Percentiles rank a stretch among this genome's conserved stretches.
Evolutionary conservation across 2,329 filamentous ascomycete genomes (phyloP).

Genomic region (Beauveria scarabaeidicola): DNA sequence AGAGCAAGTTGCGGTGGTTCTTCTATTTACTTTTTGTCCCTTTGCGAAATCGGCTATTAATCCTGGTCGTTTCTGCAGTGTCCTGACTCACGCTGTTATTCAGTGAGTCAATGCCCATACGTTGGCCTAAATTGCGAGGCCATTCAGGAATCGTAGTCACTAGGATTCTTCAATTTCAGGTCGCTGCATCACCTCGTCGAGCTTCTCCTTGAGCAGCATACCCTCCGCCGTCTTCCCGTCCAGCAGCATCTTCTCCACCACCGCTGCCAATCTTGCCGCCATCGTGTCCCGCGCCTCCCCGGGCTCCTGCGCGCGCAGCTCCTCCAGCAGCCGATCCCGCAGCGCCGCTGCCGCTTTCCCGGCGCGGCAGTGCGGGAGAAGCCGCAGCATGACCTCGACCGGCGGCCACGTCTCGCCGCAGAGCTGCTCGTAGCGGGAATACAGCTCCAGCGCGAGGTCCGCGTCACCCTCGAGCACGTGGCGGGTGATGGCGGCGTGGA

Average conservation of each 20-base stretch:
- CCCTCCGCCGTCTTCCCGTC: neutral
- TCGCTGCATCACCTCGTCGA: neutral
- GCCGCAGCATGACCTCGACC: conserved; percentile 1
- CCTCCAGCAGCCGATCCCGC: neutral
- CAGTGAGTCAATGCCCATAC: too few species aligned
- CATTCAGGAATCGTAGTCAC: neutral
- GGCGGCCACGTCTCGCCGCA: neutral
- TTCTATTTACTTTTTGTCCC: neutral
- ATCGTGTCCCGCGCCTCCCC: neutral
- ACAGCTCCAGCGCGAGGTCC: neutral
- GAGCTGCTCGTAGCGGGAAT: neutral
- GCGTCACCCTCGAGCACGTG: neutral
- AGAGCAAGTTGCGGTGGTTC: neutral
- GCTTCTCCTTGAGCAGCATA: neutral
- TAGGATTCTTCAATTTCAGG: neutral
- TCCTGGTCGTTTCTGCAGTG: neutral
- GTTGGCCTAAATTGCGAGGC: too few species aligned
- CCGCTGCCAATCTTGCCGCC: neutral
- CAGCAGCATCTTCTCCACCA: neutral
- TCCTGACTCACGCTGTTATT: neutral
- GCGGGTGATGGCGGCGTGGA: neutral
- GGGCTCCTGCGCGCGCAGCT: neutral
- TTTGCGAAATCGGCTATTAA: neutral
- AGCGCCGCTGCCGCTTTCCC: neutral
- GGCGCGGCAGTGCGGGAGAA: neutral